These are phyloP conservation scores for Trichoderma harzianum DNA, from an alignment of 2,329 filamentous ascomycete species.

Conservation along the genomic window DNA sequence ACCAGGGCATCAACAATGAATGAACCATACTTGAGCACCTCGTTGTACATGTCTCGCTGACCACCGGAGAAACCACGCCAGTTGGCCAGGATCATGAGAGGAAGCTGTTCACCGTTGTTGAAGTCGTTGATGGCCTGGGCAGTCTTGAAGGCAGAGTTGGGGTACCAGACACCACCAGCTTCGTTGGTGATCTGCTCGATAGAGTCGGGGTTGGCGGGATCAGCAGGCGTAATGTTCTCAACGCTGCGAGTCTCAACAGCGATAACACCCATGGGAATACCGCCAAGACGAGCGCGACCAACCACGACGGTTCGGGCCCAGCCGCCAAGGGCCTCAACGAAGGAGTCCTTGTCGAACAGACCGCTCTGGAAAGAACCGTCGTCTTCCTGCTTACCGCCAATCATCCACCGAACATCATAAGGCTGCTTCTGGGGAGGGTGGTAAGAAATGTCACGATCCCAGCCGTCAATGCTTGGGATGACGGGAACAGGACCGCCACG, in stretches of 20 bases:
- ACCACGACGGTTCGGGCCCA: slow-evolving; percentile 98
- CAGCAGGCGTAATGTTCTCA: slow-evolving; percentile 94
- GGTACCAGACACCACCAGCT: slow-evolving; percentile 99
- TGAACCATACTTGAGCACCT: slow-evolving; percentile 98
- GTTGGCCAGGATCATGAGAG: slow-evolving; percentile 98
- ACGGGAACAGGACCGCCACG: slow-evolving; percentile 92
- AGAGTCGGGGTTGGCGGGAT: slow-evolving; percentile 96
- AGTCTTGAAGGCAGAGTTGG: slow-evolving; percentile 99
- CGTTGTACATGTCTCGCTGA: slow-evolving; percentile 99
- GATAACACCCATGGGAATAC: slow-evolving; percentile 98
- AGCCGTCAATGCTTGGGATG: slow-evolving; percentile 76
- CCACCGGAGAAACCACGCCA: slow-evolving; percentile 99
- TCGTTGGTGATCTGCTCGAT: slow-evolving; percentile 94
- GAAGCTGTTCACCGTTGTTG: slow-evolving; percentile 97
- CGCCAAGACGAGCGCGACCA: slow-evolving; percentile 90
- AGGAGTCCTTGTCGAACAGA: slow-evolving; percentile 95
- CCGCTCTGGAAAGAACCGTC: slow-evolving; percentile 70
- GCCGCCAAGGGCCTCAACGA: slow-evolving; percentile 92
- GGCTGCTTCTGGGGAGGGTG: slow-evolving; percentile 77
- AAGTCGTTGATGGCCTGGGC: slow-evolving; percentile 98
- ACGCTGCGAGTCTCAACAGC: slow-evolving; percentile 93
- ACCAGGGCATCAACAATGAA: slow-evolving; percentile 98
- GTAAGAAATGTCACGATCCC: slow-evolving; percentile 91
- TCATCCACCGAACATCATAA: slow-evolving; percentile 93
- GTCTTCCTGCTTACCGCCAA: slow-evolving; percentile 78